Conservation (phyloP, 1,284 basidiomycete species). For the Trametes polyzona region DNA sequence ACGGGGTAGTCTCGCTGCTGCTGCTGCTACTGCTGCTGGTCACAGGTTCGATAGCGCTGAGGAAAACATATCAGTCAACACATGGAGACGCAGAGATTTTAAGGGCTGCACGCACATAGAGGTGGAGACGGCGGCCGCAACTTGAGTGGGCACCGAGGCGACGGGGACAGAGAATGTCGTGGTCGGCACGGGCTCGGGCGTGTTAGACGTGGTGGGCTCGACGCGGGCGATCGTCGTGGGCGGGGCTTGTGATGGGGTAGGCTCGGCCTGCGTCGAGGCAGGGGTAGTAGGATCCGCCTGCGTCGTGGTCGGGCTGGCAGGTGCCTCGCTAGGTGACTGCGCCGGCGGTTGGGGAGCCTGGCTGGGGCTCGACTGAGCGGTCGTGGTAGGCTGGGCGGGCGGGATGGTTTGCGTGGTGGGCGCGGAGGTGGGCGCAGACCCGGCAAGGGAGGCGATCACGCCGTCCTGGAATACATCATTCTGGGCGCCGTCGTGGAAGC, state of each 20-base stretch:
- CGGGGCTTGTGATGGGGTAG: background rate
- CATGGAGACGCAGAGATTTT: background rate
- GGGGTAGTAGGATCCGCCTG: background rate
- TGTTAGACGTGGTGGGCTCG: background rate
- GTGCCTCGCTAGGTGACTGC: too few species aligned
- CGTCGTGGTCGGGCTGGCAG: background rate
- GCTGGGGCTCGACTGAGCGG: too few species aligned
- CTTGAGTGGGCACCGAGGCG: background rate
- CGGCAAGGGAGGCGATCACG: constrained; percentile 21
- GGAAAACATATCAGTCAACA: background rate
- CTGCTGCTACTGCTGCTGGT: background rate
- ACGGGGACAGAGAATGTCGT: background rate
- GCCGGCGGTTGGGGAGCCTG: too few species aligned
- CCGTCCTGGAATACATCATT: constrained; percentile 62
- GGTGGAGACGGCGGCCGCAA: background rate
- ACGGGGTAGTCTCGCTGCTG: too few species aligned
- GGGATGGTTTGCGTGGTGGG: background rate
- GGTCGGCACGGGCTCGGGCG: background rate
- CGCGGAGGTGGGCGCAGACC: constrained; percentile 1
- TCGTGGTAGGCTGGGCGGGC: background rate
- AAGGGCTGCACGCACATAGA: background rate
- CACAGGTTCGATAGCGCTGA: background rate
- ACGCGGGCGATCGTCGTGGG: background rate
- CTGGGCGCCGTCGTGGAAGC: constrained; percentile 62
- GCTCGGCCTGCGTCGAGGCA: background rate